phyloP scores from a whole-genome alignment of 768 basidiomycete species.

The Tricholoma terreum region DNA sequence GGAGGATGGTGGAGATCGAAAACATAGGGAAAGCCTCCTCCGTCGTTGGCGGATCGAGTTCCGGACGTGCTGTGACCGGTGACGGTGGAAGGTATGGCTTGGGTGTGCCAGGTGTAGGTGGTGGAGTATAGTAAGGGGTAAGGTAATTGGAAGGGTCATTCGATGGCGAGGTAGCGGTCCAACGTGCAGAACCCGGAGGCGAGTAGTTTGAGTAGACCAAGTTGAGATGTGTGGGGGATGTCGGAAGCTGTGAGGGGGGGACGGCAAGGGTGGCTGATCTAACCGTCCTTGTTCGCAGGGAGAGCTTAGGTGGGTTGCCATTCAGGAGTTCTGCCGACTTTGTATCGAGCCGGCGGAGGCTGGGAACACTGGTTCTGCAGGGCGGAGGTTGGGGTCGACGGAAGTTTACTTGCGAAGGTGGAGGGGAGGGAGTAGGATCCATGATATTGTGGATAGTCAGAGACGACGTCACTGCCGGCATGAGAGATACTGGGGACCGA shows the following conservation, averaged over 20 bases:
- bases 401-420: constrained; percentile 62
- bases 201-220: constrained; percentile 59
- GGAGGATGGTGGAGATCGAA: constrained; percentile 86
- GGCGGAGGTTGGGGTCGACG: constrained; percentile 47
- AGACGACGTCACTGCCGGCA: constrained; percentile 44
- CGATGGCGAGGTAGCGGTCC: constrained; percentile 36
- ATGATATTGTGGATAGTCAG: constrained; percentile 21
- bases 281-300: constrained; percentile 54
- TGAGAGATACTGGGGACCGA: constrained; percentile 53
- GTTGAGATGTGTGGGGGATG: constrained; percentile 60
- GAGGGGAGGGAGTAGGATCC: constrained; percentile 59
- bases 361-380: constrained; percentile 60
- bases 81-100: constrained; percentile 47
- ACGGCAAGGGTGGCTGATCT: constrained; percentile 58
- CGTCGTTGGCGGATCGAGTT: constrained; percentile 56
- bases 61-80: constrained; percentile 64
- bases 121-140: constrained; percentile 52
- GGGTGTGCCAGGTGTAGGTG: constrained; percentile 51
- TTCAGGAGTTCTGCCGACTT: constrained; percentile 50
- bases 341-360: constrained; percentile 61
- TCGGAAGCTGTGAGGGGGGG: constrained; percentile 43
- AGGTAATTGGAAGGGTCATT: constrained; percentile 37
- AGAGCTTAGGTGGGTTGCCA: constrained; percentile 52
- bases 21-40: constrained; percentile 66
- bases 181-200: constrained; percentile 49